phyloP scores from a whole-genome alignment of 495 filamentous ascomycete genomes.

The Podospora didyma region DNA sequence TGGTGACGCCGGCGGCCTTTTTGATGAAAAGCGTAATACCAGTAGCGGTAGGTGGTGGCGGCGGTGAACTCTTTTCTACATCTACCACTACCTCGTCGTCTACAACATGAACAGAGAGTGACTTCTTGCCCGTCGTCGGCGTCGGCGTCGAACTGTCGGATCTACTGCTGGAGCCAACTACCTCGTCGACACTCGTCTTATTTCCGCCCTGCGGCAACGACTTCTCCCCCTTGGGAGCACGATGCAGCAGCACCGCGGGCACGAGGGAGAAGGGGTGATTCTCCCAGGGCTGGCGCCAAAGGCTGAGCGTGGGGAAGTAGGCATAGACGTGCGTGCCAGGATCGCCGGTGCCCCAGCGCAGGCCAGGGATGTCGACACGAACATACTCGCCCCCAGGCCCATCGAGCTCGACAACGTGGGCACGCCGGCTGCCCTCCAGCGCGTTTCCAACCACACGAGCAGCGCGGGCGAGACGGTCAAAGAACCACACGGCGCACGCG shows the following conservation, averaged over 20 bases:
- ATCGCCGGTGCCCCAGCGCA: background rate
- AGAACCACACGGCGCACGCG: background rate
- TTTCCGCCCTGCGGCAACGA: too few relatives aligned
- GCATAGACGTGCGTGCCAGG: background rate
- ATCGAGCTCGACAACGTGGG: background rate
- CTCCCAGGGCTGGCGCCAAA: background rate
- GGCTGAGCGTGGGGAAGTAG: background rate
- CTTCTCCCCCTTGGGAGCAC: background rate
- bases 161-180: too few relatives aligned
- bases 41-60: background rate
- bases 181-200: too few relatives aligned
- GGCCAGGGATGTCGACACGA: background rate
- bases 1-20: slow-evolving; percentile 24
- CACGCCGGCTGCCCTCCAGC: background rate
- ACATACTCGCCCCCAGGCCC: background rate
- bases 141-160: too few relatives aligned
- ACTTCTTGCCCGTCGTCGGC: too few relatives aligned
- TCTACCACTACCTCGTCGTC: background rate
- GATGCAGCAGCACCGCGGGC: background rate
- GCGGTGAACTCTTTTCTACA: background rate
- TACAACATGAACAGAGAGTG: background rate
- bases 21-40: slow-evolving; percentile 17
- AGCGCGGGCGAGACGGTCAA: background rate
- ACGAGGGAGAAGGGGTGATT: background rate
- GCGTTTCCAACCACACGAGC: background rate